Percentiles rank a stretch among this genome's conserved stretches.
phyloP scores from a whole-genome alignment of 2,329 filamentous ascomycete species.

The Cytospora piceicola region DNA sequence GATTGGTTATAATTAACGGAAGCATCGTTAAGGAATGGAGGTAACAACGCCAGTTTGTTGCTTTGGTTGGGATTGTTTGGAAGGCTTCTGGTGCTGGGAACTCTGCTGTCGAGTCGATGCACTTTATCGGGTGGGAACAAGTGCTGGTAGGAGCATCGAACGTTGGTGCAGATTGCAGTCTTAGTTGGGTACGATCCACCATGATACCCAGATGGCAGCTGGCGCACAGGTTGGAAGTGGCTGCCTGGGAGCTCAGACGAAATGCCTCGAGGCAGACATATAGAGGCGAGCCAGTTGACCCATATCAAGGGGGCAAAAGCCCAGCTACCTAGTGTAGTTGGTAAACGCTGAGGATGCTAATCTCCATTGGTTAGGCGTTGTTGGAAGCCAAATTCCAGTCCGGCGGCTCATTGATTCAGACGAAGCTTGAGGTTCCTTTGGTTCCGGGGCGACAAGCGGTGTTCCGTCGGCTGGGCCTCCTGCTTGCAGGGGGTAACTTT shows the following conservation, averaged over 20 bases:
- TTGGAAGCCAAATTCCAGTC: slow-evolving; percentile 1
- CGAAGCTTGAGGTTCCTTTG: neutral
- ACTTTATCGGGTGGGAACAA: neutral
- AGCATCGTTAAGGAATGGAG: neutral
- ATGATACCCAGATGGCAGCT: neutral
- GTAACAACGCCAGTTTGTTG: neutral
- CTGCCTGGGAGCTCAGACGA: neutral
- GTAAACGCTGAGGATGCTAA: neutral
- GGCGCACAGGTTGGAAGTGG: neutral
- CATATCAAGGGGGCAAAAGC: neutral
- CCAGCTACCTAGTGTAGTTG: neutral
- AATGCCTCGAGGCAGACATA: neutral
- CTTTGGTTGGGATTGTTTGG: neutral
- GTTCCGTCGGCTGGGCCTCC: neutral
- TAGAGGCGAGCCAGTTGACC: neutral
- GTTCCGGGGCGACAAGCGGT: slow-evolving; percentile 1
- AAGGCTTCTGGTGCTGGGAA: neutral
- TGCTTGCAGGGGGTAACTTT: slow-evolving; percentile 3
- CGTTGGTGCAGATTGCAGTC: neutral
- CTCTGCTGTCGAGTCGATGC: neutral
- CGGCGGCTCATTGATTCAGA: slow-evolving; percentile 2
- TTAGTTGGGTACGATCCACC: neutral
- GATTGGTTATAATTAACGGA: neutral
- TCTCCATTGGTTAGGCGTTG: neutral
- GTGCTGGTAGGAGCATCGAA: neutral